Percentiles rank a stretch among this genome's conserved stretches.
phyloP scores from a whole-genome alignment of 805 yeast genomes.

The Zygosaccharomyces gambellarensis region DNA sequence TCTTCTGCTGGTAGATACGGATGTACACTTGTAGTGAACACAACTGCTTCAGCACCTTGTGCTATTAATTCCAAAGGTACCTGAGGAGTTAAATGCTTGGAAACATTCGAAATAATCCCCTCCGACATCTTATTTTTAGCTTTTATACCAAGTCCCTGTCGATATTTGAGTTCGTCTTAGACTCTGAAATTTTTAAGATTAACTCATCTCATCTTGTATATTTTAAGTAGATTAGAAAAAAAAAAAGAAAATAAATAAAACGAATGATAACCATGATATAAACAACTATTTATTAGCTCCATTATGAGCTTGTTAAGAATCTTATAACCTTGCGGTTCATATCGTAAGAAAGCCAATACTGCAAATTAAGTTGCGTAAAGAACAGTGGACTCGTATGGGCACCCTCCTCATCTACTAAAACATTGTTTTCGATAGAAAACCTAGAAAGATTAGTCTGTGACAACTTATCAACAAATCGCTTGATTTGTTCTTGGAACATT shows the following conservation, averaged over 20 bases:
- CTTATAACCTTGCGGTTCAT: conserved; percentile 6
- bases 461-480: conserved; percentile 11
- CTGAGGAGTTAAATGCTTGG: conserved; percentile 40
- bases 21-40: conserved; percentile 57
- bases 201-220: background rate
- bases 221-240: background rate
- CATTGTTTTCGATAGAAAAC: conserved; percentile 8
- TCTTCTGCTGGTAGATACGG: conserved; percentile 51
- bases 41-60: conserved; percentile 90
- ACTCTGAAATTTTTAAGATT: background rate
- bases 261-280: background rate
- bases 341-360: conserved; percentile 7
- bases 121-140: conserved; percentile 45
- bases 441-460: background rate
- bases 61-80: conserved; percentile 55
- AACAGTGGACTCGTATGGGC: conserved; percentile 19
- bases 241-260: background rate
- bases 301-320: conserved; percentile 6
- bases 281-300: background rate
- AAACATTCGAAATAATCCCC: conserved; percentile 42
- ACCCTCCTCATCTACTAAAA: conserved; percentile 13
- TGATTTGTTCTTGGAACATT: conserved; percentile 20
- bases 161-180: background rate
- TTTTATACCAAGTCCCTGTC: background rate
- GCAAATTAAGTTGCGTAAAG: background rate